Conservation (phyloP, 768 basidiomycete species). For the Mycena galericulata region DNA sequence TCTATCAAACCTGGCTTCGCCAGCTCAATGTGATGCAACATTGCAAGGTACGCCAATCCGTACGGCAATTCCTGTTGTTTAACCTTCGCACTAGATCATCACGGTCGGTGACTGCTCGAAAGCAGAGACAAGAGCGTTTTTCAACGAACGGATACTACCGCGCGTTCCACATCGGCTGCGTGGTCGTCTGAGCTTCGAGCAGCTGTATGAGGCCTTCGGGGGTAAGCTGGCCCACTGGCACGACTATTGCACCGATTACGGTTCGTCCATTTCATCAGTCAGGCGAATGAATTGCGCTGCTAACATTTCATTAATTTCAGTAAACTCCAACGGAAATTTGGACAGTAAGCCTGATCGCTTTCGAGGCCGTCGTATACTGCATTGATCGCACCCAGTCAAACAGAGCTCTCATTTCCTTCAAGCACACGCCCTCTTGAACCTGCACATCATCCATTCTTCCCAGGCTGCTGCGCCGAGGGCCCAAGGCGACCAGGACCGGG, state of each 20-base stretch:
- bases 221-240: slow-evolving; percentile 88
- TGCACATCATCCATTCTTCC: slow-evolving; percentile 89
- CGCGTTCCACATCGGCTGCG: slow-evolving; percentile 74
- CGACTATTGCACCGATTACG: slow-evolving; percentile 82
- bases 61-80: background rate
- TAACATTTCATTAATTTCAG: slow-evolving; percentile 50
- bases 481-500: slow-evolving; percentile 47
- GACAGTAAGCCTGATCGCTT: slow-evolving; percentile 63
- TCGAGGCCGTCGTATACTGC: slow-evolving; percentile 1
- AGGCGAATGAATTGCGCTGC: background rate
- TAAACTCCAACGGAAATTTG: slow-evolving; percentile 78
- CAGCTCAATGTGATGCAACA: slow-evolving; percentile 86
- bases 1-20: slow-evolving; percentile 87
- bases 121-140: slow-evolving; percentile 75
- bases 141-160: slow-evolving; percentile 72
- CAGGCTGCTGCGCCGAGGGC: slow-evolving; percentile 58
- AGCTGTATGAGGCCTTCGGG: slow-evolving; percentile 82
- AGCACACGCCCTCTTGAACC: slow-evolving; percentile 84
- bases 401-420: slow-evolving; percentile 88
- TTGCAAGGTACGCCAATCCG: slow-evolving; percentile 67
- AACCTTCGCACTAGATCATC: slow-evolving; percentile 62
- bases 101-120: slow-evolving; percentile 86
- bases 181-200: slow-evolving; percentile 72
- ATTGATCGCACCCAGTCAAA: slow-evolving; percentile 61
- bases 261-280: slow-evolving; percentile 50